Percentiles rank a stretch among this genome's conserved stretches.
Conservation (phyloP, 2,329 filamentous ascomycete genomes). For the Coniochaeta pulveracea region DNA sequence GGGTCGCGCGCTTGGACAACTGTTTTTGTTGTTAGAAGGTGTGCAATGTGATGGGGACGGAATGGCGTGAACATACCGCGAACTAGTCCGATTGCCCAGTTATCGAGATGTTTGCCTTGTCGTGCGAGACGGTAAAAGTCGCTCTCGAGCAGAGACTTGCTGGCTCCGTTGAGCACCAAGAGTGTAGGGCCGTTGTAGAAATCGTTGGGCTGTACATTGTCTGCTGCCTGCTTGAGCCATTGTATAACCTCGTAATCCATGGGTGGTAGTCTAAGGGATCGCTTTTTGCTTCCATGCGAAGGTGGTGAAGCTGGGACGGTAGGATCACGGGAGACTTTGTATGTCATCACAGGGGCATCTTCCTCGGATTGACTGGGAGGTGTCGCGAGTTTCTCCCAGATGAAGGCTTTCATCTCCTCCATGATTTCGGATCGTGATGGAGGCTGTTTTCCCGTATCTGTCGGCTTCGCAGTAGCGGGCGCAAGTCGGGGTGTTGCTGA, state of each 20-base stretch:
- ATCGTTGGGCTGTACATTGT: too few relatives aligned
- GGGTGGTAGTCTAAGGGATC: conserved; percentile 1
- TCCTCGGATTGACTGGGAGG: too few relatives aligned
- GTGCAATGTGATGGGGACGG: background rate
- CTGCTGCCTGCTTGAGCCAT: conserved; percentile 5
- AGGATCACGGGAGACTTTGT: too few relatives aligned
- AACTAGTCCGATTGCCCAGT: conserved; percentile 53
- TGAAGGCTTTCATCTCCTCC: background rate
- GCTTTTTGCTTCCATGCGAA: too few relatives aligned
- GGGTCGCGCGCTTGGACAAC: conserved; percentile 56
- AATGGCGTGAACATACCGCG: background rate
- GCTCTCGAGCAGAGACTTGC: conserved; percentile 46
- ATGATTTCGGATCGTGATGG: conserved; percentile 1
- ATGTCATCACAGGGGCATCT: too few relatives aligned
- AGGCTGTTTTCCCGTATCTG: too few relatives aligned
- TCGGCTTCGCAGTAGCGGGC: too few relatives aligned
- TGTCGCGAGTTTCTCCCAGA: too few relatives aligned
- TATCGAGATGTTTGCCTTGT: conserved; percentile 51
- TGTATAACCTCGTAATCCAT: conserved; percentile 7
- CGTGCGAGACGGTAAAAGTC: conserved; percentile 62
- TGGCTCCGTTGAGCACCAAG: conserved; percentile 48
- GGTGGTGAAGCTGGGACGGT: too few relatives aligned
- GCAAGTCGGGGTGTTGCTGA: too few relatives aligned
- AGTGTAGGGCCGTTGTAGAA: conserved; percentile 10
- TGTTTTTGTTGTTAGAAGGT: conserved; percentile 12